A percentile compares a stretch with the other conserved stretches of the same genome.
These are phyloP conservation scores for Melanopsichium pennsylvanicum DNA, from an alignment of 1,284 basidiomycete species.

Conservation along the genomic window DNA sequence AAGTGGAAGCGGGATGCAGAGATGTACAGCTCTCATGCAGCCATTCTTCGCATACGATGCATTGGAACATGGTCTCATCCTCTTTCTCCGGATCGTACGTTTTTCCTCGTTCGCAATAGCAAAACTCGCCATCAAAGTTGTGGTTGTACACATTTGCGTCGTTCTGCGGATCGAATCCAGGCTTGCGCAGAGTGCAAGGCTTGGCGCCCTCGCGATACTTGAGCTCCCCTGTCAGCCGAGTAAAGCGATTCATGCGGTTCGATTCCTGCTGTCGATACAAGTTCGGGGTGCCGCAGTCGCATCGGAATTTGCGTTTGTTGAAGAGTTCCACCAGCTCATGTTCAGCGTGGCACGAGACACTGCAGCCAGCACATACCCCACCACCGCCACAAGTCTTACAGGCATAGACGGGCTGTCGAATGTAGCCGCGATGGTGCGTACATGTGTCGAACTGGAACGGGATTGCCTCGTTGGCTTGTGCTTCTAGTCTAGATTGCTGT, in stretches of 20 bases:
- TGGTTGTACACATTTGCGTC: slow-evolving; percentile 62
- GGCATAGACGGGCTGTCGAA: slow-evolving; percentile 66
- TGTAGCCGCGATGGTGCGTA: slow-evolving; percentile 63
- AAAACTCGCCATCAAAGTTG: slow-evolving; percentile 67
- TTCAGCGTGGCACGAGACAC: slow-evolving; percentile 66
- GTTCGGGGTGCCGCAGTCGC: slow-evolving; percentile 63
- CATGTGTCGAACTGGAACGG: slow-evolving; percentile 66
- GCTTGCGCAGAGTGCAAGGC: slow-evolving; percentile 49
- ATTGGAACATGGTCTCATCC: slow-evolving; percentile 67
- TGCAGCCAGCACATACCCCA: slow-evolving; percentile 67
- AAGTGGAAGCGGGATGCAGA: slow-evolving; percentile 17
- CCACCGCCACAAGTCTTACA: slow-evolving; percentile 63
- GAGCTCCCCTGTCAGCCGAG: slow-evolving; percentile 21
- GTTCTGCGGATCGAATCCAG: slow-evolving; percentile 55
- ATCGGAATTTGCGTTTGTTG: slow-evolving; percentile 63
- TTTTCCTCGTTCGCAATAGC: slow-evolving; percentile 64
- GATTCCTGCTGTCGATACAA: slow-evolving; percentile 36
- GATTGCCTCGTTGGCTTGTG: slow-evolving; percentile 65
- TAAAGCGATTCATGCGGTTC: slow-evolving; percentile 10
- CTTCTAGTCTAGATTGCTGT: slow-evolving; percentile 64
- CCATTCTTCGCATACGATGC: slow-evolving; percentile 67
- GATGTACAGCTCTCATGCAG: slow-evolving; percentile 65
- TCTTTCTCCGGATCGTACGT: slow-evolving; percentile 67
- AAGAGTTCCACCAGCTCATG: slow-evolving; percentile 66
- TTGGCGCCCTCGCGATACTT: slow-evolving; percentile 30